Percentiles rank a stretch among this genome's conserved stretches.
phyloP scores from a whole-genome alignment of 805 yeast genomes.

The Lipomyces spencermartinsiae region DNA sequence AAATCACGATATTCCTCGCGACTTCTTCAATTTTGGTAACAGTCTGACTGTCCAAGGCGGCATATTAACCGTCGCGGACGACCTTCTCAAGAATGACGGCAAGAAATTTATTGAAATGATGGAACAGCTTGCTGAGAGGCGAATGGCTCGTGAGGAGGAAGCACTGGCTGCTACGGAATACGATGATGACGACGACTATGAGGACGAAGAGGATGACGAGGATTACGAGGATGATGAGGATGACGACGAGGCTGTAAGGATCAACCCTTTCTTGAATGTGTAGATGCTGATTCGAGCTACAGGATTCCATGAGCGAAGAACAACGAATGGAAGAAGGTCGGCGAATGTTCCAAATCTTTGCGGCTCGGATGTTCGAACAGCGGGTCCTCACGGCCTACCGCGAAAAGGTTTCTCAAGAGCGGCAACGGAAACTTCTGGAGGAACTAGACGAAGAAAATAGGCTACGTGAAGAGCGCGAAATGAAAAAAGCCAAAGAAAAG shows the following conservation, averaged over 20 bases:
- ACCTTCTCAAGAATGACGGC: constrained; percentile 78
- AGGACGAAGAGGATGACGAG: constrained; percentile 45
- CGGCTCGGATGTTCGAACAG: constrained; percentile 76
- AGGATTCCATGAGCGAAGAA: constrained; percentile 52
- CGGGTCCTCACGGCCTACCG: constrained; percentile 77
- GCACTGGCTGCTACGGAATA: constrained; percentile 43
- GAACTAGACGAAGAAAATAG: constrained; percentile 43
- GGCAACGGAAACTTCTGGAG: constrained; percentile 48
- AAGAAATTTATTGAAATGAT: constrained; percentile 76
- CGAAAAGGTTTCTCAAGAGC: constrained; percentile 78
- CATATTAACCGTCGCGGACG: constrained; percentile 74
- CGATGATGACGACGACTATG: constrained; percentile 46
- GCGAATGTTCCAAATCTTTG: constrained; percentile 76
- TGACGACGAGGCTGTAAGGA: constrained; percentile 36
- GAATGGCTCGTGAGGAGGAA: constrained; percentile 50
- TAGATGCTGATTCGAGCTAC: neutral
- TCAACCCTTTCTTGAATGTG: neutral
- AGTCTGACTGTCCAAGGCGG: constrained; percentile 50
- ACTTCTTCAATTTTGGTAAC: constrained; percentile 43
- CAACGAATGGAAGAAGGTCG: constrained; percentile 79
- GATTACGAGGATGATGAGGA: constrained; percentile 40
- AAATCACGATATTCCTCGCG: constrained; percentile 34
- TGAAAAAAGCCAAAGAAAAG: constrained; percentile 48
- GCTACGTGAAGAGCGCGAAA: constrained; percentile 42
- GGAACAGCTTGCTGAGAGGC: constrained; percentile 70